Conservation (phyloP, 164 flowering plant species). For the Chimonanthus salicifolius region DNA sequence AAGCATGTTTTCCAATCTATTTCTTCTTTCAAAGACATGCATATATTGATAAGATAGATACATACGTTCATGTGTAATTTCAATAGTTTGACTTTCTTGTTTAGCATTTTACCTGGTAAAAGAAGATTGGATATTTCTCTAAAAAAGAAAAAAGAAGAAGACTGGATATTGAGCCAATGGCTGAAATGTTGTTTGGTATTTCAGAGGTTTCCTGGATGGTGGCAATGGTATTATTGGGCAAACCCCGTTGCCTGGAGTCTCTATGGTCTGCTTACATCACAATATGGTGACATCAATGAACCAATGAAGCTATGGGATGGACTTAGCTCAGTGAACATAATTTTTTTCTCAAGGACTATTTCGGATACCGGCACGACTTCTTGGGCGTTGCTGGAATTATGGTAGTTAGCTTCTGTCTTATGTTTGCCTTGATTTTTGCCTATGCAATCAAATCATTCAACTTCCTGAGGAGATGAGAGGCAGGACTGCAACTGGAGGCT, state of each 20-base stretch:
- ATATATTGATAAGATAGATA: too few relatives aligned
- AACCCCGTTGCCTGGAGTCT: conserved; percentile 90
- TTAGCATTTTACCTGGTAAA: too few relatives aligned
- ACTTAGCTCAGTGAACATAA: conserved; percentile 22
- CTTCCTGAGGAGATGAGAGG: conserved; percentile 71
- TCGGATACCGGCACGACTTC: conserved; percentile 72
- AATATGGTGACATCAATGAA: conserved; percentile 54
- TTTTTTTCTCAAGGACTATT: conserved; percentile 37
- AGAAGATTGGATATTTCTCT: neutral
- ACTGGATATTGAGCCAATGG: neutral
- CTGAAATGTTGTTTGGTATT: conserved; percentile 8
- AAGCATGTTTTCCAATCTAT: too few relatives aligned
- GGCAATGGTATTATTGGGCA: conserved; percentile 99
- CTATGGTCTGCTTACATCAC: conserved; percentile 78
- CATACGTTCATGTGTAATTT: too few relatives aligned
- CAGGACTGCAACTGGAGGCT: too few relatives aligned
- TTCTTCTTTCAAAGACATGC: too few relatives aligned
- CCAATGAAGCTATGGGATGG: conserved; percentile 63
- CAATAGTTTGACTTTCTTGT: too few relatives aligned
- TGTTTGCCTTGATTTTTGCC: conserved; percentile 77
- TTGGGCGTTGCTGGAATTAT: conserved; percentile 53
- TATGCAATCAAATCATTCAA: conserved; percentile 76
- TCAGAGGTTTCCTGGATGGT: conserved; percentile 91
- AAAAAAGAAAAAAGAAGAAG: too few relatives aligned
- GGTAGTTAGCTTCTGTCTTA: conserved; percentile 55